Evolutionary conservation across 2,329 filamentous ascomycete species (phyloP), one percentile per base, ranked within the genome.

Genomic region (Didymella exigua): DNA sequence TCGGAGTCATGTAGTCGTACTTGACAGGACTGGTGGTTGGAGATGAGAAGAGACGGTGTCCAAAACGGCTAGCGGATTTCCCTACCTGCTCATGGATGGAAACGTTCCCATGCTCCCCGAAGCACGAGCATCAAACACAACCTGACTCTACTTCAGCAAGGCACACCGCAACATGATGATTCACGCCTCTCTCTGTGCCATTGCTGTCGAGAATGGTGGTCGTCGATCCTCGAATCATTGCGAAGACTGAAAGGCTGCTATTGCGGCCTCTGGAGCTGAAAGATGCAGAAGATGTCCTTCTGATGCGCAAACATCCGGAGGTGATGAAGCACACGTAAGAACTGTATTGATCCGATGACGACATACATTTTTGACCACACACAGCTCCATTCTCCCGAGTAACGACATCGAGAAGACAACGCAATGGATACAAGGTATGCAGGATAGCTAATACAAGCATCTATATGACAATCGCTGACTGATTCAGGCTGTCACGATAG

Each of bases 261-360:
- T 70, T 89, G 46, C 78, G 85, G 14, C 81, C 82, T 2, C 71
- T 84, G 33, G 63, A 65, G 1, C 69, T 78, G 16, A 74, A 78
- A 2, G 86, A 89, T 68, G 74, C 83, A 2, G 71, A 75, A 1
- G 79, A 75, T 6, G 56, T 86, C 14, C 75, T 84, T 58, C 72
- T 73, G 19, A 75, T 90, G 48, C 83, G 86, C 21, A 77, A 76
- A 13, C 78, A 86, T 66, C 78, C 80, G 4, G 84, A 86, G 60
- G 83, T 87, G 41, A 89, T 90, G 87, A 70, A 71, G 49, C 86
- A 81, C 78, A 86, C 86, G 48, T 59, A 80, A 78, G 53, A 60
- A 31, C 16, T 7, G 38, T 7, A 2, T 16, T 24, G 10, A 19
- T 38, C 38, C 16, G 36, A 38, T 38, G 36, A 38, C 36, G 21